Conservation (phyloP, 257 asterid species). For the Solanum neorickii region DNA sequence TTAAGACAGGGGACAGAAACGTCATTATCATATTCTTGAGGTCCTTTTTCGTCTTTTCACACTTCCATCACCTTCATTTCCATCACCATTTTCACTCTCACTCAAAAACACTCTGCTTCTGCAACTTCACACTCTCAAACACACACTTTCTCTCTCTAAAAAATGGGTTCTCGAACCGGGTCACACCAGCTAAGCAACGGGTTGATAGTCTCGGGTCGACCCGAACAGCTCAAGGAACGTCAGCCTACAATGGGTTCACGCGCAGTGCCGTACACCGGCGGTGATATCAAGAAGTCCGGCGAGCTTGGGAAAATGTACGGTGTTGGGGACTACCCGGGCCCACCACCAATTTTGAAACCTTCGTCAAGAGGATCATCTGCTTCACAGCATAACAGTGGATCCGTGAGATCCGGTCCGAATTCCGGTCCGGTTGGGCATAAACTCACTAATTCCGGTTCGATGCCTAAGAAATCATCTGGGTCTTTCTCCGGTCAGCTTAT, state of each 20-base stretch:
- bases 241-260: constrained; percentile 62
- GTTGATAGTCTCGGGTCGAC: constrained; percentile 75
- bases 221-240: constrained; percentile 66
- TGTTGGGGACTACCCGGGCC: constrained; percentile 45
- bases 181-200: constrained; percentile 93
- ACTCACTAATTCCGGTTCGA: constrained; percentile 50
- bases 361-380: constrained; percentile 50
- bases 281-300: constrained; percentile 82
- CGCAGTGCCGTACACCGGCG: constrained; percentile 80
- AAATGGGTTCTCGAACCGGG: constrained; percentile 64
- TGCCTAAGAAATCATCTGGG: constrained; percentile 54
- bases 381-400: constrained; percentile 61
- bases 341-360: constrained; percentile 17
- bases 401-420: constrained; percentile 76
- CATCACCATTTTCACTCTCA: constrained; percentile 9
- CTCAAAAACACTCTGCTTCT: neutral
- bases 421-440: constrained; percentile 51
- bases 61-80: neutral
- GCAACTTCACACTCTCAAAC: neutral
- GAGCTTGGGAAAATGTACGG: constrained; percentile 91
- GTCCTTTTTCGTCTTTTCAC: constrained; percentile 27
- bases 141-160: neutral
- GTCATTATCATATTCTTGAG: constrained; percentile 6
- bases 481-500: constrained; percentile 74
- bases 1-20: constrained; percentile 4